Evolutionary conservation across 1,139 yeast species (phyloP), one percentile per base, ranked within the genome.

Genomic region (Scheffersomyces quercinus): DNA sequence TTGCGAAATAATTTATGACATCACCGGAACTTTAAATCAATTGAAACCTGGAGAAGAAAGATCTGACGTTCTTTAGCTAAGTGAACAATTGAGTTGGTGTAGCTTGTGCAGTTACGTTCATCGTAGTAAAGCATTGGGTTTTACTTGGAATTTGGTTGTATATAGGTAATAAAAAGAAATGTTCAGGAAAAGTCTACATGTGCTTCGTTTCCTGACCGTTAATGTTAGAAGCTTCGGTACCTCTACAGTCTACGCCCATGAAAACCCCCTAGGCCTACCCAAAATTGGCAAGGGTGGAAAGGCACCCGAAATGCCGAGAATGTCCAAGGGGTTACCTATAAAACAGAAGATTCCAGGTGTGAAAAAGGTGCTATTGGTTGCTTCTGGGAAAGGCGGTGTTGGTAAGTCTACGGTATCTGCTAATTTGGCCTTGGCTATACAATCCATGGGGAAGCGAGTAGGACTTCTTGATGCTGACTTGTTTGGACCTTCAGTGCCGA

Each of bases 351-450:
- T 87, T 28, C 81, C 85, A 0, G 81, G 81, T 12, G 95, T 87
- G 2, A 65, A 72, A 10, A 81, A 77, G 40, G 76, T 88, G 3
- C 53, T 88, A 0, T 70, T 88, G 0, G 93, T 88, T 0, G 79
- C 95, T 0, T 86, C 95, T 0, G 93, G 88, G 0, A 85, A 85
- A 57, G 93, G 93, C 0, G 93, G 93, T 0, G 93, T 85, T 37
- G 90, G 81, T 40, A 80, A 81, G 53, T 78, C 82, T 0, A 79
- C 83, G 0, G 82, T 79, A 0, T 64, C 82, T 8, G 84, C 83
- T 4, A 89, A 88, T 52, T 55, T 85, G 11, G 95, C 95, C 0
- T 57, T 85, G 40, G 79, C 88, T 0, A 60, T 88, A 41, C 78
- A 77, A 31, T 59, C 68, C 28, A 59, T 68, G 29, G 88, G 89